phyloP scores from a whole-genome alignment of 2,329 filamentous ascomycete genomes.

The Dactylella cylindrospora region DNA sequence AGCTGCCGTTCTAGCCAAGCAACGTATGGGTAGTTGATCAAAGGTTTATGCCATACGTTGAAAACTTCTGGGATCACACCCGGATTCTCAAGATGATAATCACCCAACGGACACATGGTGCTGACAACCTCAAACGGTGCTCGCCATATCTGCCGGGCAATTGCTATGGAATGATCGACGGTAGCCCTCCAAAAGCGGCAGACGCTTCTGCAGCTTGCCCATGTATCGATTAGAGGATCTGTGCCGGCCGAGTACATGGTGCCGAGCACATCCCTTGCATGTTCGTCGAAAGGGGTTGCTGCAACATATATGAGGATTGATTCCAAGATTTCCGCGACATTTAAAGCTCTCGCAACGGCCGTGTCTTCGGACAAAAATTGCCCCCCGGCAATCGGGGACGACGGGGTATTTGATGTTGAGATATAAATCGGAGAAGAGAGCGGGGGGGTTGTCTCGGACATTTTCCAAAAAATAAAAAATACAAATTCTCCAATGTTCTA shows the following conservation, averaged over 20 bases:
- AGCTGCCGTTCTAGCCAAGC: neutral
- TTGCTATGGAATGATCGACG: neutral
- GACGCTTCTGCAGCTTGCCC: neutral
- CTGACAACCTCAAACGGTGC: too few relatives aligned
- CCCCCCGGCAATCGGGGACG: too few relatives aligned
- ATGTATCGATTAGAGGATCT: neutral
- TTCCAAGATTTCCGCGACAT: slow-evolving; percentile 1
- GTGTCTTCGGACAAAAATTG: too few relatives aligned
- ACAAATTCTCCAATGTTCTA: too few relatives aligned
- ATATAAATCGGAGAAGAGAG: too few relatives aligned
- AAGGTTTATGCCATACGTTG: neutral
- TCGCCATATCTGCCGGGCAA: neutral
- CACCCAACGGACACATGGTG: too few relatives aligned
- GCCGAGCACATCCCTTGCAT: neutral
- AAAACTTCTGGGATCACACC: too few relatives aligned
- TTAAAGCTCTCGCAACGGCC: neutral
- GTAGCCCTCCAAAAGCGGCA: neutral
- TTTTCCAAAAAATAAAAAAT: too few relatives aligned
- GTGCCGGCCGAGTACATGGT: neutral
- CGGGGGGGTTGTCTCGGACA: too few relatives aligned
- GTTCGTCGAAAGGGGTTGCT: neutral
- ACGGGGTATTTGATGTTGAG: too few relatives aligned
- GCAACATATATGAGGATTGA: neutral
- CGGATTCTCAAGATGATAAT: too few relatives aligned
- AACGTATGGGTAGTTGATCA: slow-evolving; percentile 1